Base-by-base conservation (phyloP, 352 stramenopile genomes). In the Labyrinthula sp. region DNA sequence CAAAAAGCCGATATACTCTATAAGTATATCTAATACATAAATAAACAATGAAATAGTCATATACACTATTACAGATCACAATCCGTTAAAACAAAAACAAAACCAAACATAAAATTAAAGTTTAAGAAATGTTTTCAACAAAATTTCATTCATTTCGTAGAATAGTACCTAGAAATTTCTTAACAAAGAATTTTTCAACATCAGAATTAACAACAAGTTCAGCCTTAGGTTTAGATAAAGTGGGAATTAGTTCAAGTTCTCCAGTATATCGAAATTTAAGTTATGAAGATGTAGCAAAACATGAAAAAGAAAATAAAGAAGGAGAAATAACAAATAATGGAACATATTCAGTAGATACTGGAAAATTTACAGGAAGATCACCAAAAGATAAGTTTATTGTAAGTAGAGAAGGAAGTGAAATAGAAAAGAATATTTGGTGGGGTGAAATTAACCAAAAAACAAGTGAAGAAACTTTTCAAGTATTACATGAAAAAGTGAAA, bases 381-480 rank as follows among this genome's bases (percentile, higher is more conserved):
- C 88, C 88, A 41, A 92, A 93, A 69, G 86, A 97, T 71, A 95
- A 94, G 68, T 97, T 79, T 68, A 79, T 95, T 45, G 88, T 97
- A 17, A 71, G n/a, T n/a, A n/a, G n/a, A n/a, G n/a, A 89, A 56
- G 80, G 93, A 61, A 60, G 61, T 28, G 73, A 73, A 20, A 82
- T 69, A 35, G 85, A 72, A 36, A 72, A 85, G 48, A 82, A 94
- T 63, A 82, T 97, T 55, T 90, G 89, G 70, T 97, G 85, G 83
- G 82, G 84, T 14, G 70, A 87, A 35, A 79, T 95, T 48, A 97
- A 95, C 69, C 75, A 91, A 48, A 69, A 78, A 24, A 89, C 89
- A 29, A 78, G 58, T 29, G 52, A 75, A 3, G 71, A 92, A 48
- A 77, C 94, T 15, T 97, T 93, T 58, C 76, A 95, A 35, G 79